These are phyloP conservation scores for Dinochytrium kinnereticum DNA, from an alignment of 371 early-diverging fungal genomes.

Conservation along the genomic window DNA sequence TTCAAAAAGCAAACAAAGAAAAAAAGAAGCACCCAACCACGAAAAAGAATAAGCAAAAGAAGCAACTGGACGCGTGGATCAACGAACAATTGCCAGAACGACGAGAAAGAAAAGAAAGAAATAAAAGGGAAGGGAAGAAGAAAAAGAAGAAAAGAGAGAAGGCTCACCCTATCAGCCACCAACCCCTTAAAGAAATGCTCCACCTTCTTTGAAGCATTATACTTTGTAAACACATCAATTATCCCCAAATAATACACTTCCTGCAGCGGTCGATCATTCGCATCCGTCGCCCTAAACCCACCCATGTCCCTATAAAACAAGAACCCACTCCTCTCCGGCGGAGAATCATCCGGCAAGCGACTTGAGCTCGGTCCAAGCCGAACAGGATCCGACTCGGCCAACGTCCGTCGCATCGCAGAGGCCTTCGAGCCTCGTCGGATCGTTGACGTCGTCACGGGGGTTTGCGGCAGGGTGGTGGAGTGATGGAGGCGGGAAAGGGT, in stretches of 20 bases:
- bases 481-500: slow-evolving; percentile 19
- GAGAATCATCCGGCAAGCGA: slow-evolving; percentile 40
- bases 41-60: no score
- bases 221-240: slow-evolving; percentile 96
- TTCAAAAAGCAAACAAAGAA: no score
- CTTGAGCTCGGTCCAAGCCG: slow-evolving; percentile 37
- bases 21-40: no score
- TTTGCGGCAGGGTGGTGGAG: background rate
- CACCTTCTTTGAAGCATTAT: slow-evolving; percentile 79
- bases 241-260: slow-evolving; percentile 91
- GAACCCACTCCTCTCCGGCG: slow-evolving; percentile 26
- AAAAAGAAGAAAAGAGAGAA: background rate
- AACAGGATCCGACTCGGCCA: slow-evolving; percentile 38
- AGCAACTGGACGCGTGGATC: no score
- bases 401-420: slow-evolving; percentile 18
- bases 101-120: background rate
- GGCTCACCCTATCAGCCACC: slow-evolving; percentile 69
- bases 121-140: background rate
- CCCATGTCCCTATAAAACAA: slow-evolving; percentile 32
- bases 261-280: slow-evolving; percentile 62
- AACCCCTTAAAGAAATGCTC: slow-evolving; percentile 89
- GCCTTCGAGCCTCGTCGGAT: slow-evolving; percentile 7
- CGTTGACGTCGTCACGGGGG: background rate
- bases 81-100: no score
- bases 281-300: slow-evolving; percentile 73